Conservation (phyloP, 805 yeast species). For the Teunomyces funiuensis region DNA sequence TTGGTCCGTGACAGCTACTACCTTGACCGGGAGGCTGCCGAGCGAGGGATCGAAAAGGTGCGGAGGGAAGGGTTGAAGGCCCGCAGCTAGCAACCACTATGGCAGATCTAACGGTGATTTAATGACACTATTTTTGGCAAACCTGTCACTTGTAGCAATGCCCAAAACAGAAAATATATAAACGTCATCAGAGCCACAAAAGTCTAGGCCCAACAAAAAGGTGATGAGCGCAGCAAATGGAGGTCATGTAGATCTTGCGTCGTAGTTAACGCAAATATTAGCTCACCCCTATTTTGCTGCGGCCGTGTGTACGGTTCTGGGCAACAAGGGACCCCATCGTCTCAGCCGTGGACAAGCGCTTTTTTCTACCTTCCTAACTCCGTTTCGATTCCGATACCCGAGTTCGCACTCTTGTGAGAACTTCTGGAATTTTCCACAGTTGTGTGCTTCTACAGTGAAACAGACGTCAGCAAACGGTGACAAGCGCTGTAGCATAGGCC, state of each 20-base stretch:
- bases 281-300: not conserved
- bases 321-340: not conserved
- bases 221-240: too few species aligned
- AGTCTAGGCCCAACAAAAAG: conserved; percentile 1
- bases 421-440: conserved; percentile 4
- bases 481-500: too few species aligned
- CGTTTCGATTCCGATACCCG: not conserved
- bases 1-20: conserved; percentile 33
- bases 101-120: conserved; percentile 5
- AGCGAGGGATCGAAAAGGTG: conserved; percentile 37
- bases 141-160: not conserved
- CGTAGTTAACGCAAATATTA: too few species aligned
- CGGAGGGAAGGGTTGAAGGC: conserved; percentile 23
- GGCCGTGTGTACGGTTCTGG: not conserved
- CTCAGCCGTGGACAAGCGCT: conserved; percentile 2
- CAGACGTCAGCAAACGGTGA: not conserved
- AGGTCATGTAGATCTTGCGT: too few species aligned
- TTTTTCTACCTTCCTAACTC: not conserved
- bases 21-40: conserved; percentile 41
- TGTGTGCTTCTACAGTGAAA: not conserved
- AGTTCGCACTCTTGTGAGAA: not conserved
- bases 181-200: not conserved
- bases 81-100: conserved; percentile 2
- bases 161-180: not conserved
- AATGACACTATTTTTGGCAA: too few species aligned